These are phyloP conservation scores for Pittosporum tobira DNA, from an alignment of 129 eudicot species.

Conservation along the genomic window DNA sequence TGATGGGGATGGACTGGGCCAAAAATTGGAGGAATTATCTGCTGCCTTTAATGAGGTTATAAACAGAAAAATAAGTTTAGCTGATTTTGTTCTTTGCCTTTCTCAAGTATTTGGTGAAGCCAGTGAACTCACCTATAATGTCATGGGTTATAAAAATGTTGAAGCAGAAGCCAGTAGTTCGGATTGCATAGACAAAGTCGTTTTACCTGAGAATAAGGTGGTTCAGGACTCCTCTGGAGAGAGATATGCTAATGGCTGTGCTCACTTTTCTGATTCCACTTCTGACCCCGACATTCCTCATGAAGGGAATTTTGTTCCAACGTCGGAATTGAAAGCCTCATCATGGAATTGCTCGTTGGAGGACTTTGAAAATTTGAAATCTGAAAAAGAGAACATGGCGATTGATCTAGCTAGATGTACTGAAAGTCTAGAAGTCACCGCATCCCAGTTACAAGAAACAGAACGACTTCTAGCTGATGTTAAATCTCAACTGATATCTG, in stretches of 20 bases:
- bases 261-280: conserved; percentile 61
- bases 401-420: conserved; percentile 56
- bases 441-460: conserved; percentile 61
- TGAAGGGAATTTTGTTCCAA: conserved; percentile 60
- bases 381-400: conserved; percentile 59
- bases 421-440: conserved; percentile 53
- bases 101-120: conserved; percentile 50
- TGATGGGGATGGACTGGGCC: conserved; percentile 37
- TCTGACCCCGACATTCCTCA: conserved; percentile 76
- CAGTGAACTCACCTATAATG: conserved; percentile 41
- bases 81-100: conserved; percentile 52
- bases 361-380: conserved; percentile 64
- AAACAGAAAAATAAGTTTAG: conserved; percentile 20
- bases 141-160: conserved; percentile 46
- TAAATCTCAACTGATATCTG: conserved; percentile 66
- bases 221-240: conserved; percentile 31
- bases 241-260: conserved; percentile 45
- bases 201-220: conserved; percentile 68
- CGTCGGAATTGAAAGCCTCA: conserved; percentile 42
- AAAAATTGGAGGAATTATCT: conserved; percentile 38
- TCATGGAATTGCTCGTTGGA: conserved; percentile 65
- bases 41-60: conserved; percentile 39
- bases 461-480: conserved; percentile 63
- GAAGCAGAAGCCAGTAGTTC: conserved; percentile 59
- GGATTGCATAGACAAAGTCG: conserved; percentile 93